Percentiles rank a stretch among this genome's conserved stretches.
Conservation (phyloP, 2,329 filamentous ascomycete species). For the Aspergillus persii region DNA sequence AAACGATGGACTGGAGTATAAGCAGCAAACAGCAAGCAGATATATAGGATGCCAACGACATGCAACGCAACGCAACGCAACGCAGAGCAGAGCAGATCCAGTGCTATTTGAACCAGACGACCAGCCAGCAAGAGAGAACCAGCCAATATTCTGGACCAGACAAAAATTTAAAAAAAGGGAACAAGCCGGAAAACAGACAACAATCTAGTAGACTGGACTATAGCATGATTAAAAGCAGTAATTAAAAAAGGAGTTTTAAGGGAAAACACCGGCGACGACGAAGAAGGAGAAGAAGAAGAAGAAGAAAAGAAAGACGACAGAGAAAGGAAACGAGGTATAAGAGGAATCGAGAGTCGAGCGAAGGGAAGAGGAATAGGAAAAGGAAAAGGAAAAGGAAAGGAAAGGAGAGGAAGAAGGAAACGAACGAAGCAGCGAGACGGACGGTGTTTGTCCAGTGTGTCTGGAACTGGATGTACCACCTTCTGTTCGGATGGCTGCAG, state of each 20-base stretch:
- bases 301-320: not conserved
- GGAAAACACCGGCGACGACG: not conserved
- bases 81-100: not conserved
- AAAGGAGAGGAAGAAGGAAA: not conserved
- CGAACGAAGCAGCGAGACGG: constrained; percentile 1
- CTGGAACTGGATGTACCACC: constrained; percentile 17
- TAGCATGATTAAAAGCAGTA: not conserved
- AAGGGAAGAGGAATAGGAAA: not conserved
- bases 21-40: not conserved
- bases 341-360: not conserved
- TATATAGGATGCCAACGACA: constrained; percentile 1
- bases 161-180: not conserved
- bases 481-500: constrained; percentile 25
- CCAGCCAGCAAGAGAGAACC: not conserved
- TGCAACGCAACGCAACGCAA: not conserved
- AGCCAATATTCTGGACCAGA: not conserved
- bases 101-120: not conserved
- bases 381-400: constrained; percentile 1
- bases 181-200: not conserved
- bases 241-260: constrained; percentile 1
- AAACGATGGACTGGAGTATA: not conserved
- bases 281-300: constrained; percentile 1
- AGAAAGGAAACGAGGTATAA: not conserved
- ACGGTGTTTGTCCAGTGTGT: constrained; percentile 21
- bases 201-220: not conserved